A percentile compares a stretch with the other conserved stretches of the same genome.
Evolutionary conservation across 2,329 filamentous ascomycete species (phyloP).

Genomic region (Fusarium compactum): DNA sequence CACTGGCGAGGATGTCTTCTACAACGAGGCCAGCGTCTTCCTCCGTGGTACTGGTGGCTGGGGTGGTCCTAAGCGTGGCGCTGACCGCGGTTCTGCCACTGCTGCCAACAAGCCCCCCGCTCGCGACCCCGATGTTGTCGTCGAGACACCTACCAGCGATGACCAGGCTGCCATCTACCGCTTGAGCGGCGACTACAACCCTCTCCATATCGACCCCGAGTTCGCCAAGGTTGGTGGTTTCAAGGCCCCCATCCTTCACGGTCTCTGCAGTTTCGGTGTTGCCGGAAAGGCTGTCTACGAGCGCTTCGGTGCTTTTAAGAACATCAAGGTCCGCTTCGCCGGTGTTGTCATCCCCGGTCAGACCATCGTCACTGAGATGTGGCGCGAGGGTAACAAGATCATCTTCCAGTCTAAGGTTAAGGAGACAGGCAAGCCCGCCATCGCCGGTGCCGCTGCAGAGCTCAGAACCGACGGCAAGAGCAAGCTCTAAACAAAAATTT

Average conservation of each 20-base stretch:
- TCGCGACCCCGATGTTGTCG: constrained; percentile 81
- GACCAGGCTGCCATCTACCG: constrained; percentile 96
- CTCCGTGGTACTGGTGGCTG: constrained; percentile 92
- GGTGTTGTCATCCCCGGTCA: constrained; percentile 87
- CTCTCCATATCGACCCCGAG: constrained; percentile 92
- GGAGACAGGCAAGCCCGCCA: constrained; percentile 91
- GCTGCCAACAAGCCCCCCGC: constrained; percentile 82
- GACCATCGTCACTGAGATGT: constrained; percentile 94
- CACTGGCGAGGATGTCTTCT: constrained; percentile 91
- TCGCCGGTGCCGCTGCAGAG: constrained; percentile 84
- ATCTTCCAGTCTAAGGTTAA: constrained; percentile 90
- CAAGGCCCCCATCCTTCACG: constrained; percentile 93
- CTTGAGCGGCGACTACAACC: constrained; percentile 94
- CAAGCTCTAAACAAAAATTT: constrained; percentile 48
- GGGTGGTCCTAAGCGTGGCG: constrained; percentile 81
- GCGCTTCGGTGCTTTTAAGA: constrained; percentile 85
- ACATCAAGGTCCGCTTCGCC: constrained; percentile 92
- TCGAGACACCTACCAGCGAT: constrained; percentile 87
- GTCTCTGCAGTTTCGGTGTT: constrained; percentile 95
- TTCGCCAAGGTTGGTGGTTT: constrained; percentile 97
- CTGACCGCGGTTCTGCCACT: constrained; percentile 83
- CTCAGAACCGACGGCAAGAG: constrained; percentile 60
- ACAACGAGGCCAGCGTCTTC: constrained; percentile 96
- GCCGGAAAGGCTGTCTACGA: constrained; percentile 90
- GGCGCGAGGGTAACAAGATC: constrained; percentile 84